Percentiles rank a stretch among this genome's conserved stretches.
Evolutionary conservation across 371 early-diverging fungal species (phyloP).

Genomic region (Mucor indicus): DNA sequence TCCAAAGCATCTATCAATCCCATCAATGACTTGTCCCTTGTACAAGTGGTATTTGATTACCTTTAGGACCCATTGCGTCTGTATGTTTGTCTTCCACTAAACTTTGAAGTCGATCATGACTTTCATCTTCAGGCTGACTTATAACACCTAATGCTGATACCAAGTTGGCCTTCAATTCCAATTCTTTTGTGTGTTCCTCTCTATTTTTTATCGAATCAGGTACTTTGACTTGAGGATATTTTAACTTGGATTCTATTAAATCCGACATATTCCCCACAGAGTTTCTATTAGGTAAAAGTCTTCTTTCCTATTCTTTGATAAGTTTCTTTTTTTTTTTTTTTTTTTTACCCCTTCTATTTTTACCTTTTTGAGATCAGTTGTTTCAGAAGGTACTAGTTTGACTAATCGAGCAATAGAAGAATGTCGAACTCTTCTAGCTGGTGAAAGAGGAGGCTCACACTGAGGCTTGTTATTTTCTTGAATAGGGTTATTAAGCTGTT

Average conservation of each 20-base stretch:
- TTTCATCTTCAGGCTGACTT: slow-evolving; percentile 25
- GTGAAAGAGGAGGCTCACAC: slow-evolving; percentile 20
- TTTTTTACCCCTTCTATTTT: slow-evolving; percentile 19
- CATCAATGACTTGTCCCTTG: neutral
- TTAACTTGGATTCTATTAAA: no score
- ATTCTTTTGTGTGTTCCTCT: slow-evolving; percentile 23
- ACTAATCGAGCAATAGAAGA: slow-evolving; percentile 15
- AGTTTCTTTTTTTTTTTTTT: slow-evolving; percentile 18
- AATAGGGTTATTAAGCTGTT: slow-evolving; percentile 7
- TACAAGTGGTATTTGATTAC: neutral
- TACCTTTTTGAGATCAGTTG: no score
- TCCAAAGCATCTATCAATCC: slow-evolving; percentile 47
- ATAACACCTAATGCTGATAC: slow-evolving; percentile 27
- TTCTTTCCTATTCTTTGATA: slow-evolving; percentile 3
- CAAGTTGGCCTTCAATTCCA: slow-evolving; percentile 14
- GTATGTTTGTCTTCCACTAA: no score
- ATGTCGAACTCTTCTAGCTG: slow-evolving; percentile 14
- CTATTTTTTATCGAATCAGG: slow-evolving; percentile 13
- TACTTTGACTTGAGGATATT: slow-evolving; percentile 13
- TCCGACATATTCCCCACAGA: no score
- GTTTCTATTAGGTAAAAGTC: no score
- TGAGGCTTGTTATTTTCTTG: no score
- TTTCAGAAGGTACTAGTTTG: neutral
- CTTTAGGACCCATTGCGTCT: slow-evolving; percentile 10
- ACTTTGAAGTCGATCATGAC: slow-evolving; percentile 22